phyloP scores from a whole-genome alignment of 768 basidiomycete species.

The Suillus spraguei region DNA sequence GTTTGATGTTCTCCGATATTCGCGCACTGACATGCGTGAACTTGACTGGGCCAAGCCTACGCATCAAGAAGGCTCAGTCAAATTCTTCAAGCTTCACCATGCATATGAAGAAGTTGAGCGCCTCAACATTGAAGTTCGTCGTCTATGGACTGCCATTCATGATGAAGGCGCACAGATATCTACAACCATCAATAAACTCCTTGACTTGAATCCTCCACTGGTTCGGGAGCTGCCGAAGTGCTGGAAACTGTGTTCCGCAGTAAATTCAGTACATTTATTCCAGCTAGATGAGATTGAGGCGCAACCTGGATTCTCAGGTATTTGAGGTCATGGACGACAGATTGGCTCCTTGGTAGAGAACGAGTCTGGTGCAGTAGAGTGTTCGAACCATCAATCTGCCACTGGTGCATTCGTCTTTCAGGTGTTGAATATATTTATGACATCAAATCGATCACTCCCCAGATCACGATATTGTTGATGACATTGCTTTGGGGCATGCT shows the following conservation, averaged over 20 bases:
- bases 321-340: too few relatives aligned
- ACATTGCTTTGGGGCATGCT: too few relatives aligned
- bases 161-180: constrained; percentile 20
- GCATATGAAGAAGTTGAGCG: constrained; percentile 29
- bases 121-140: constrained; percentile 27
- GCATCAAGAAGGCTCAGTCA: constrained; percentile 19
- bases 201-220: constrained; percentile 4
- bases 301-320: not conserved
- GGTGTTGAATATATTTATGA: too few relatives aligned
- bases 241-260: not conserved
- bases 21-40: too few relatives aligned
- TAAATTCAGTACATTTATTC: constrained; percentile 12
- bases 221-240: constrained; percentile 7
- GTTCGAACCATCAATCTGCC: too few relatives aligned
- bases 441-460: too few relatives aligned
- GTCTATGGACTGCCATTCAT: constrained; percentile 20
- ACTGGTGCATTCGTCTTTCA: too few relatives aligned
- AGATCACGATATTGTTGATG: too few relatives aligned
- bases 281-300: constrained; percentile 11
- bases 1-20: constrained; percentile 11
- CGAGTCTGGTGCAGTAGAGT: too few relatives aligned
- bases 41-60: too few relatives aligned
- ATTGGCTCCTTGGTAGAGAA: too few relatives aligned
- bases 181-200: not conserved
- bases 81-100: constrained; percentile 26